A percentile compares a stretch with the other conserved stretches of the same genome.
These are phyloP conservation scores for Lipomyces lipofer DNA, from an alignment of 805 yeast genomes.

Conservation along the genomic window DNA sequence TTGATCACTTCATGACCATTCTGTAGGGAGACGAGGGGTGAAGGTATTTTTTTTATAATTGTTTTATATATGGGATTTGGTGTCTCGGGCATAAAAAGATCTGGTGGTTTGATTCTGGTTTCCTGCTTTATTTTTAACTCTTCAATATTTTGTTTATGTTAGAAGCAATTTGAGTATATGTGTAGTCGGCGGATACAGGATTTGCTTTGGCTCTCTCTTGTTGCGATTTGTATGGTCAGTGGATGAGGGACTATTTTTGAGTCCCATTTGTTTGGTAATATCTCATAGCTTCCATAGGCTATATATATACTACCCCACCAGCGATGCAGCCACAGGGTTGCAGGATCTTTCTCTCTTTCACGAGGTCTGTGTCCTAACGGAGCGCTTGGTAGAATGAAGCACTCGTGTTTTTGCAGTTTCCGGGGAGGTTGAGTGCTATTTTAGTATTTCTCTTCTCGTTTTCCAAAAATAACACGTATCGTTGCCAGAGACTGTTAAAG, in stretches of 20 bases:
- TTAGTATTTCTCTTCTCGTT: neutral
- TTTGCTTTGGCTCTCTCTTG: no score
- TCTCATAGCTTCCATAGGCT: no score
- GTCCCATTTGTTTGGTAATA: no score
- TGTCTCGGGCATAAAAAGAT: neutral
- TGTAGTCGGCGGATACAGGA: no score
- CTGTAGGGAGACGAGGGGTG: neutral
- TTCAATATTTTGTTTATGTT: neutral
- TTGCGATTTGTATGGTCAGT: no score
- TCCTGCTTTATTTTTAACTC: neutral
- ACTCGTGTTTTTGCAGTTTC: neutral
- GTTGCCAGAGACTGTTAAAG: slow-evolving; percentile 11
- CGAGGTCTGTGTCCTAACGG: slow-evolving; percentile 28
- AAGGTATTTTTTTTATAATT: neutral
- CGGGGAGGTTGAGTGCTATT: neutral
- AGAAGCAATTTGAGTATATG: neutral
- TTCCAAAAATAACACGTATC: neutral
- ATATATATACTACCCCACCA: no score
- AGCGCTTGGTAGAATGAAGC: slow-evolving; percentile 30
- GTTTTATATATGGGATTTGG: neutral
- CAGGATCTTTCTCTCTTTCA: slow-evolving; percentile 20
- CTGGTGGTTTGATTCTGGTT: neutral
- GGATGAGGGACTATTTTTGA: no score
- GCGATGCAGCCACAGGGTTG: slow-evolving; percentile 34
- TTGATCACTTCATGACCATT: slow-evolving; percentile 14